Evolutionary conservation across 1,284 basidiomycete genomes (phyloP), one percentile per base, ranked within the genome.

Genomic region (Pyrrhoderma noxium): DNA sequence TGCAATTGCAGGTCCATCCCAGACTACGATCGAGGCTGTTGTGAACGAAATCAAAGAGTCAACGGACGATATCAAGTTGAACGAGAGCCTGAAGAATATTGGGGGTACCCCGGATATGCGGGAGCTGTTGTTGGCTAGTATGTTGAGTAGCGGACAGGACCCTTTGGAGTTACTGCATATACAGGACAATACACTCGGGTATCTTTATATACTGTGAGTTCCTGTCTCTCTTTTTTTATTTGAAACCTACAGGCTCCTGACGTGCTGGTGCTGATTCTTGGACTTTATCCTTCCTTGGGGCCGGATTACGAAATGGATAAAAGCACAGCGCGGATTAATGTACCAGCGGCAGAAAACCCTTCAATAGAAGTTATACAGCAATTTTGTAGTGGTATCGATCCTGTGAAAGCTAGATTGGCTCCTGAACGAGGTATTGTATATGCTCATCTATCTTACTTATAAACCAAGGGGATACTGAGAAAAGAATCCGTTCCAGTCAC

Each of bases 201-300:
- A 76, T 39, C 64, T 89, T 31, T 83, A 80, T 59, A 81, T 89
- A 38, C 62, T 89, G 86, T 88, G 59, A 67, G 83, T 71, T 16
- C 31, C 23, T n/a, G n/a, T n/a, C n/a, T n/a, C n/a, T n/a, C n/a
- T n/a, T n/a, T n/a, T n/a, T n/a, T n/a, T n/a, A n/a, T n/a, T n/a
- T n/a, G n/a, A n/a, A n/a, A n/a, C n/a, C n/a, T n/a, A n/a, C n/a
- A n/a, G n/a, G n/a, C n/a, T n/a, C n/a, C n/a, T n/a, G n/a, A n/a
- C n/a, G n/a, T n/a, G n/a, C n/a, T n/a, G n/a, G n/a, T n/a, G n/a
- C n/a, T n/a, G n/a, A n/a, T n/a, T n/a, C n/a, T n/a, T n/a, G n/a
- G n/a, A n/a, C n/a, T n/a, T n/a, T n/a, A n/a, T n/a, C n/a, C n/a
- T n/a, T n/a, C n/a, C n/a, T n/a, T n/a, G n/a, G n/a, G n/a, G n/a